phyloP scores from a whole-genome alignment of 345 rosid species.

The Melastoma malabathricum region DNA sequence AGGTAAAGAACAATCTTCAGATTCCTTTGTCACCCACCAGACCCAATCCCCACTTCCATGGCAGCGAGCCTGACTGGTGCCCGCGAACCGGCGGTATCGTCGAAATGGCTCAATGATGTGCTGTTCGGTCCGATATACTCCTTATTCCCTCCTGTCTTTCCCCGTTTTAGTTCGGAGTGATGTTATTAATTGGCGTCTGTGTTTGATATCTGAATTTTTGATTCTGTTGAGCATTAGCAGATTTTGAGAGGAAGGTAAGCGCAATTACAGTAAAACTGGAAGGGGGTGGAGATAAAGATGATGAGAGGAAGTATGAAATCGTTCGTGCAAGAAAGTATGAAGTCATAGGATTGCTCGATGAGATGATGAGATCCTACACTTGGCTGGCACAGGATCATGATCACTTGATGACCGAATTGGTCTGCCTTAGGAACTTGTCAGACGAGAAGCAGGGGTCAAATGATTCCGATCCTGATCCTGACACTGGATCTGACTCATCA shows the following conservation, averaged over 20 bases:
- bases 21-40: too few relatives aligned
- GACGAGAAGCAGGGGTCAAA: slow-evolving; percentile 1
- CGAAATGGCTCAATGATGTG: too few relatives aligned
- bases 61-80: too few relatives aligned
- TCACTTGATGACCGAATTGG: slow-evolving; percentile 17
- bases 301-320: not conserved
- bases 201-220: not conserved
- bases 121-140: too few relatives aligned
- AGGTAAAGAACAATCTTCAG: too few relatives aligned
- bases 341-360: slow-evolving; percentile 20
- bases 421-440: not conserved
- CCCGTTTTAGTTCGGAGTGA: not conserved
- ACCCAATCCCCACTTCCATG: too few relatives aligned
- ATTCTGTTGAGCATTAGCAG: slow-evolving; percentile 15
- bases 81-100: too few relatives aligned
- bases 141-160: too few relatives aligned
- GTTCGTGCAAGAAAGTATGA: slow-evolving; percentile 6
- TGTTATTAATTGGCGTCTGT: too few relatives aligned
- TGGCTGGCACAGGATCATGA: slow-evolving; percentile 24
- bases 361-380: slow-evolving; percentile 17
- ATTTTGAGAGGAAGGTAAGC: slow-evolving; percentile 19
- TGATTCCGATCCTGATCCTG: slow-evolving; percentile 8
- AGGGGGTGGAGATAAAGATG: slow-evolving; percentile 3
- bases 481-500: slow-evolving; percentile 8
- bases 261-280: slow-evolving; percentile 17